phyloP scores from a whole-genome alignment of 805 yeast genomes.

The Candida orba region DNA sequence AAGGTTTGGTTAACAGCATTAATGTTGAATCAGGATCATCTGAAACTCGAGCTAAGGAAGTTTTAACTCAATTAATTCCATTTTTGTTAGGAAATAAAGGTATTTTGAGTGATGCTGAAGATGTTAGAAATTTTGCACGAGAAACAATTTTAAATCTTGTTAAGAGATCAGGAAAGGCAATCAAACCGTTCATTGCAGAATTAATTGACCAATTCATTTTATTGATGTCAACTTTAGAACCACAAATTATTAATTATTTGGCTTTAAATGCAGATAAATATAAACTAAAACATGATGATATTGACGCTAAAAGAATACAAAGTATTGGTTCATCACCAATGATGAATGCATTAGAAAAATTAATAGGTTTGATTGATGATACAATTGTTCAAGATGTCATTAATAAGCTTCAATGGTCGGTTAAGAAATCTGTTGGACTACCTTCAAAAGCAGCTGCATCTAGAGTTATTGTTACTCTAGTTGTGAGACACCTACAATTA shows the following conservation, averaged over 20 bases:
- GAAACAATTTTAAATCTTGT: conserved; percentile 67
- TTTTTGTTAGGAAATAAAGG: conserved; percentile 77
- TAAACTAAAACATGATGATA: conserved; percentile 59
- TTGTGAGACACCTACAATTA: conserved; percentile 44
- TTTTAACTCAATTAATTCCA: conserved; percentile 60
- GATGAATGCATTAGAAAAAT: conserved; percentile 75
- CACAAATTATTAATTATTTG: conserved; percentile 80
- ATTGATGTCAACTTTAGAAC: conserved; percentile 83
- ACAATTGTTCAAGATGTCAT: conserved; percentile 32
- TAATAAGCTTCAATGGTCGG: conserved; percentile 42
- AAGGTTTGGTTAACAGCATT: conserved; percentile 50
- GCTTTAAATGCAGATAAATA: conserved; percentile 85
- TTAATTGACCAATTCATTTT: conserved; percentile 62
- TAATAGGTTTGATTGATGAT: conserved; percentile 53
- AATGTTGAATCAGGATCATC: conserved; percentile 37
- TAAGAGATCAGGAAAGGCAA: conserved; percentile 50
- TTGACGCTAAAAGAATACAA: conserved; percentile 71
- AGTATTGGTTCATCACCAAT: conserved; percentile 77
- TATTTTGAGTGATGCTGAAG: conserved; percentile 77
- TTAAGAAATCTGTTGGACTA: conserved; percentile 71
- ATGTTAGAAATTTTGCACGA: conserved; percentile 68
- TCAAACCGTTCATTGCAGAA: conserved; percentile 60
- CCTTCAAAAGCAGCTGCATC: conserved; percentile 90
- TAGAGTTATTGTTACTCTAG: conserved; percentile 57
- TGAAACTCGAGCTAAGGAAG: conserved; percentile 34